Conservation (phyloP, 2,329 filamentous ascomycete genomes). For the Scedosporium minutisporum region DNA sequence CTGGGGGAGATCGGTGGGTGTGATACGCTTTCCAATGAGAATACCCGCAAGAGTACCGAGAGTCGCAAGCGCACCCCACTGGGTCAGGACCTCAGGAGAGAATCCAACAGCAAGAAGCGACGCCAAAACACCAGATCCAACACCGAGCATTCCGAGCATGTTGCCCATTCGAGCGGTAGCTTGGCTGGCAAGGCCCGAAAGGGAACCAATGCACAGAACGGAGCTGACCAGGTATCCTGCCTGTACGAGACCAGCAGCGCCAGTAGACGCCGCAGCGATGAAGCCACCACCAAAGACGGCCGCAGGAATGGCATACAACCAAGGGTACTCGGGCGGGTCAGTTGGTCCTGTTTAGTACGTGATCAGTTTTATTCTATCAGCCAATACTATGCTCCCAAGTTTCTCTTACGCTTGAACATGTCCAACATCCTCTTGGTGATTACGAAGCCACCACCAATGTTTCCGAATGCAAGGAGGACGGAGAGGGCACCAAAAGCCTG, state of each 20-base stretch:
- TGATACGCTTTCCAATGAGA: slow-evolving; percentile 76
- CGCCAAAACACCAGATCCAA: slow-evolving; percentile 71
- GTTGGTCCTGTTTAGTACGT: slow-evolving; percentile 48
- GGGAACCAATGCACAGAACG: slow-evolving; percentile 72
- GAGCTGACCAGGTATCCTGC: slow-evolving; percentile 82
- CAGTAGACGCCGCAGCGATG: slow-evolving; percentile 68
- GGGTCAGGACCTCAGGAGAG: slow-evolving; percentile 64
- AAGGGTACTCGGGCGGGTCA: slow-evolving; percentile 80
- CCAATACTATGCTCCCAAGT: too few relatives aligned
- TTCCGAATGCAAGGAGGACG: slow-evolving; percentile 78
- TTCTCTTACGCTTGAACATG: slow-evolving; percentile 63
- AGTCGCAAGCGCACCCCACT: slow-evolving; percentile 69
- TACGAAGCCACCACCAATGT: slow-evolving; percentile 80
- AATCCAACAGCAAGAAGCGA: slow-evolving; percentile 77
- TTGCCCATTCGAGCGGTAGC: slow-evolving; percentile 77
- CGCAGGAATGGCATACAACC: slow-evolving; percentile 73
- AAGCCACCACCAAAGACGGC: slow-evolving; percentile 73
- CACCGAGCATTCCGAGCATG: slow-evolving; percentile 76
- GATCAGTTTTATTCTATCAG: not conserved
- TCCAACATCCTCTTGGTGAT: slow-evolving; percentile 91
- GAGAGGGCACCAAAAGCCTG: slow-evolving; percentile 70
- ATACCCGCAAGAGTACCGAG: slow-evolving; percentile 61
- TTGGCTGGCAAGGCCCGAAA: slow-evolving; percentile 75
- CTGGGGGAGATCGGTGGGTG: slow-evolving; percentile 78
- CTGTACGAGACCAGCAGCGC: slow-evolving; percentile 74